Conservation (phyloP, 2,329 filamentous ascomycete genomes). For the Orbilia ellipsospora region DNA sequence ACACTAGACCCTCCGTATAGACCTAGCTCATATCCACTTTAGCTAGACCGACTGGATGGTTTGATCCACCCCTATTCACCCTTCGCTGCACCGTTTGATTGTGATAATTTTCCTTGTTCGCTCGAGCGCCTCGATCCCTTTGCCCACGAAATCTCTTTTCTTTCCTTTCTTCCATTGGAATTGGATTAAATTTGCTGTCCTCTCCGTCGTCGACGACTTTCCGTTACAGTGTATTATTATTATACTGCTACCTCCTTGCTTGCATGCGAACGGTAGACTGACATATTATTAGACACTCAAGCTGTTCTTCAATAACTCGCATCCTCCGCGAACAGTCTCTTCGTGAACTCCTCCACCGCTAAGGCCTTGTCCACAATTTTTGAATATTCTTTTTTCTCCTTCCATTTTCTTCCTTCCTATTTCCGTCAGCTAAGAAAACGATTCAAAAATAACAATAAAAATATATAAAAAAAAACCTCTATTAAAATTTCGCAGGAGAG, state of each 20-base stretch:
- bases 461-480: background rate
- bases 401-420: slow-evolving; percentile 2
- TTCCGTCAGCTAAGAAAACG: background rate
- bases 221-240: background rate
- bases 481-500: background rate
- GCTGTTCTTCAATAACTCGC: too few relatives aligned
- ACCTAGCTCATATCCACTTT: too few relatives aligned
- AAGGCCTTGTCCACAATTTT: too few relatives aligned
- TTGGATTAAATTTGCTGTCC: background rate
- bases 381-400: background rate
- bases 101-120: slow-evolving; percentile 41
- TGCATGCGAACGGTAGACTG: background rate
- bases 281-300: background rate
- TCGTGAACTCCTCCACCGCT: too few relatives aligned
- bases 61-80: slow-evolving; percentile 49
- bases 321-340: too few relatives aligned
- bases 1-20: background rate
- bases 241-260: slow-evolving; percentile 1
- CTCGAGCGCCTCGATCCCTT: slow-evolving; percentile 21
- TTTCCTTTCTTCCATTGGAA: slow-evolving; percentile 1
- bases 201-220: background rate
- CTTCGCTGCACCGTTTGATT: slow-evolving; percentile 44
- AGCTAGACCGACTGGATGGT: too few relatives aligned
- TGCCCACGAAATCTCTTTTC: slow-evolving; percentile 23
- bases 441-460: too few relatives aligned